Evolutionary conservation across 495 filamentous ascomycete genomes (phyloP).

Genomic region (Rostrohypoxylon terebratum): DNA sequence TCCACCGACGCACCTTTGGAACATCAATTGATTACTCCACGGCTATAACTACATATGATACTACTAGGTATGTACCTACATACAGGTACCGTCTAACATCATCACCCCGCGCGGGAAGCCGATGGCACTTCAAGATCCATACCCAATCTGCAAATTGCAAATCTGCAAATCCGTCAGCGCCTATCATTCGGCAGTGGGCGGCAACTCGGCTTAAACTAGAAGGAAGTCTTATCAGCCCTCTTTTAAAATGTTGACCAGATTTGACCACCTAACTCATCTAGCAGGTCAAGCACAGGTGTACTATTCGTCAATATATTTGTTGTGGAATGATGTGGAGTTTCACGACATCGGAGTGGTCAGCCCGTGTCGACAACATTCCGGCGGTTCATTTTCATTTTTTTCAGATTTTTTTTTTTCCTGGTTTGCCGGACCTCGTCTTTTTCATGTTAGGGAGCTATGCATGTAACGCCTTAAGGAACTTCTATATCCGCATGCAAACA

Average conservation of each 20-base stretch:
- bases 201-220: conserved; percentile 38
- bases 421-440: conserved; percentile 7
- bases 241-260: neutral
- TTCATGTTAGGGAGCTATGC: conserved; percentile 2
- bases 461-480: conserved; percentile 10
- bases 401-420: conserved; percentile 10
- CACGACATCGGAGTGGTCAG: conserved; percentile 37
- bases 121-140: conserved; percentile 7
- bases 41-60: neutral
- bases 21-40: too few species aligned
- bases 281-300: conserved; percentile 29
- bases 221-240: conserved; percentile 17
- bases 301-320: neutral
- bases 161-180: neutral
- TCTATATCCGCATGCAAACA: conserved; percentile 40
- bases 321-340: conserved; percentile 39
- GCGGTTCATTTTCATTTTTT: conserved; percentile 33
- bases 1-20: conserved; percentile 21
- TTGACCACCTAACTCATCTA: conserved; percentile 36
- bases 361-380: conserved; percentile 42
- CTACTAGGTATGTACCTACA: neutral
- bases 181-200: conserved; percentile 27
- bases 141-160: neutral
- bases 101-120: conserved; percentile 8
- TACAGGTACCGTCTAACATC: conserved; percentile 14